Evolutionary conservation across 441 rosid genomes (phyloP).

Genomic region (Pelargonium fulgidum): DNA sequence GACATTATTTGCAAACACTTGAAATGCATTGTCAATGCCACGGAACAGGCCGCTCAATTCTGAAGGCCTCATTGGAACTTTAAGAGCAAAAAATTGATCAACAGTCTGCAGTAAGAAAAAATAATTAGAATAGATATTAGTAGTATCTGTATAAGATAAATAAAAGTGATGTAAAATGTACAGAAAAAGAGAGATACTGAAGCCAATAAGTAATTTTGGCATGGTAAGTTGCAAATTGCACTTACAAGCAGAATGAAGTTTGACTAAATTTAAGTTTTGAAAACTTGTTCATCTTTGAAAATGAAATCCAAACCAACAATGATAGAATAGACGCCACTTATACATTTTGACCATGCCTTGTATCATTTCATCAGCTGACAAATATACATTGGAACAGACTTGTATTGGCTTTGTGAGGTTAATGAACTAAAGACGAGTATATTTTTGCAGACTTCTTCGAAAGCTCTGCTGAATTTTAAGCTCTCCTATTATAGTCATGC

Average conservation of each 20-base stretch:
- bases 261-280: not conserved
- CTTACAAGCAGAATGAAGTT: not conserved
- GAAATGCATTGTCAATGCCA: slow-evolving; percentile 92
- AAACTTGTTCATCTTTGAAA: not conserved
- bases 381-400: not conserved
- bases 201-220: not conserved
- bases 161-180: not conserved
- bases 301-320: not conserved
- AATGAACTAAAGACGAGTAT: not conserved
- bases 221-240: not conserved
- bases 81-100: slow-evolving; percentile 82
- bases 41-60: slow-evolving; percentile 71
- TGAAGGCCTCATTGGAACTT: slow-evolving; percentile 81
- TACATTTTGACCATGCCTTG: not conserved
- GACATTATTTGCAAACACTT: slow-evolving; percentile 74
- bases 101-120: slow-evolving; percentile 65
- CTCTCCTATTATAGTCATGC: no score
- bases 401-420: not conserved
- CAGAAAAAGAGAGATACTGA: slow-evolving; percentile 1
- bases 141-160: slow-evolving; percentile 8
- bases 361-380: not conserved
- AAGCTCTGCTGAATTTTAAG: not conserved
- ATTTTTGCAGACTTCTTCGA: not conserved
- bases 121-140: slow-evolving; percentile 21
- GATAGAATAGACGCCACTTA: not conserved